These are phyloP conservation scores for Cunninghamia lanceolata DNA, from an alignment of 75 land plant species.

Conservation along the genomic window DNA sequence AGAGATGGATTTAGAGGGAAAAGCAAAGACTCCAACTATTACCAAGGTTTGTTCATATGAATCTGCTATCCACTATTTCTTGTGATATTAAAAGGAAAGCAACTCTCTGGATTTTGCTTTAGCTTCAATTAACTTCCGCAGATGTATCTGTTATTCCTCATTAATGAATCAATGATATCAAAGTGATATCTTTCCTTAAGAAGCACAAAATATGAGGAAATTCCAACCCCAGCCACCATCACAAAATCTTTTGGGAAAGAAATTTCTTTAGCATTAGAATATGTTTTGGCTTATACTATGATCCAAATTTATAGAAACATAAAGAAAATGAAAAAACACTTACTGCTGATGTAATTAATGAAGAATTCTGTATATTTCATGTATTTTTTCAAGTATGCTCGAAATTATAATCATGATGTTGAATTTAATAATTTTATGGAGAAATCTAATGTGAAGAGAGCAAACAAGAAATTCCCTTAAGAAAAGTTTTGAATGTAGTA, in stretches of 20 bases:
- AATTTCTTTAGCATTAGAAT: neutral
- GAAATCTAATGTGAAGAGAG: no score
- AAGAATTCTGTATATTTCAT: neutral
- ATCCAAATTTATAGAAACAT: neutral
- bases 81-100: neutral
- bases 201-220: neutral
- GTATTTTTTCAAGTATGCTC: neutral
- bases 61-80: neutral
- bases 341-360: neutral
- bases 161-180: conserved; percentile 5
- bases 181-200: neutral
- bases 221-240: neutral
- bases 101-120: neutral
- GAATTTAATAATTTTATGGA: no score
- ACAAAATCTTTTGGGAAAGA: no score
- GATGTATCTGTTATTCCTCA: neutral
- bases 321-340: neutral
- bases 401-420: neutral
- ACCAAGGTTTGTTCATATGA: conserved; percentile 39
- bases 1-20: conserved; percentile 28
- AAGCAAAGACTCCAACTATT: conserved; percentile 19
- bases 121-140: neutral
- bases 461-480: no score
- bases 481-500: no score
- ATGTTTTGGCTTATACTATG: neutral